Conservation (phyloP, 2,329 filamentous ascomycete species). For the Mollisia scopiformis region DNA sequence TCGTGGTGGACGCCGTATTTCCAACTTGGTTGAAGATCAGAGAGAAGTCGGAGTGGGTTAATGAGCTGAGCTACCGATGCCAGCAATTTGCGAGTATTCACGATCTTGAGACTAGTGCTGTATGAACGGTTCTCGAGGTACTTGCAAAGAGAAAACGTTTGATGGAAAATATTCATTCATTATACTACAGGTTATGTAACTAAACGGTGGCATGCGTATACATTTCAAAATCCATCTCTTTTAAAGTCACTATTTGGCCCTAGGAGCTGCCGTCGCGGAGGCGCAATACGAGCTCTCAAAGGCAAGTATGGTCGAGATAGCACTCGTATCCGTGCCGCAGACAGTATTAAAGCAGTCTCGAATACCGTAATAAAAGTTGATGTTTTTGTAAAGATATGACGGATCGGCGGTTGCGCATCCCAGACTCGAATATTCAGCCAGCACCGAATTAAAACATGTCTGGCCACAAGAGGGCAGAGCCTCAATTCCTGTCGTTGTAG, state of each 20-base stretch:
- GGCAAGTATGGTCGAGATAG: slow-evolving; percentile 4
- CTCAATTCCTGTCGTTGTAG: slow-evolving; percentile 1
- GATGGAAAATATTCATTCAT: slow-evolving; percentile 11
- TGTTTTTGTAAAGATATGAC: slow-evolving; percentile 42
- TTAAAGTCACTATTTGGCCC: not conserved
- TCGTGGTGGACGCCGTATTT: slow-evolving; percentile 6
- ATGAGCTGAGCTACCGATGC: slow-evolving; percentile 4
- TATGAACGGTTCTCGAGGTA: slow-evolving; percentile 10
- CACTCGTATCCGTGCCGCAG: slow-evolving; percentile 28
- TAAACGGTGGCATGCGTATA: slow-evolving; percentile 8
- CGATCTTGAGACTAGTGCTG: slow-evolving; percentile 11
- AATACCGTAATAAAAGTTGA: slow-evolving; percentile 44
- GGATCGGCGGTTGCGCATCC: slow-evolving; percentile 39
- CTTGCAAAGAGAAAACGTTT: slow-evolving; percentile 9
- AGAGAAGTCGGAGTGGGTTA: slow-evolving; percentile 14
- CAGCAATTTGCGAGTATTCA: slow-evolving; percentile 6
- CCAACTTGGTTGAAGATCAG: slow-evolving; percentile 10
- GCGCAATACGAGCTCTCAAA: slow-evolving; percentile 12
- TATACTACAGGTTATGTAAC: slow-evolving; percentile 10
- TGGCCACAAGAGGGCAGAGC: slow-evolving; percentile 1
- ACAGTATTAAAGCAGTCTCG: slow-evolving; percentile 45
- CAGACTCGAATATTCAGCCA: slow-evolving; percentile 39
- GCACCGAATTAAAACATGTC: slow-evolving; percentile 41
- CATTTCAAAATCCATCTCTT: slow-evolving; percentile 7
- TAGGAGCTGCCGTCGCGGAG: slow-evolving; percentile 8